phyloP scores from a whole-genome alignment of 2,329 filamentous ascomycete species.

The Fusarium graminum region DNA sequence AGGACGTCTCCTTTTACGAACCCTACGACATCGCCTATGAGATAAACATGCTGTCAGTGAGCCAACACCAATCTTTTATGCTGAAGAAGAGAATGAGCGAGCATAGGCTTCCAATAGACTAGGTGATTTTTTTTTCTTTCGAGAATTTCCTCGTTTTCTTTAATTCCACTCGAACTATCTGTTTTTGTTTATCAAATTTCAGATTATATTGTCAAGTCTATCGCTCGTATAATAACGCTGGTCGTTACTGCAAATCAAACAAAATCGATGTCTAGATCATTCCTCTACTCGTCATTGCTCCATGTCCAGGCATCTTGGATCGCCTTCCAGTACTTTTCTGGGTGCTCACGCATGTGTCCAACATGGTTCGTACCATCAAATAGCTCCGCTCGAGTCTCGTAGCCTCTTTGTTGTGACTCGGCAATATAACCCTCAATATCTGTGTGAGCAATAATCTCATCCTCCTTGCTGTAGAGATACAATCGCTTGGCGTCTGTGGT shows the following conservation, averaged over 20 bases:
- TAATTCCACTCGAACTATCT: too few relatives aligned
- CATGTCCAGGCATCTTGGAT: slow-evolving; percentile 52
- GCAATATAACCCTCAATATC: slow-evolving; percentile 69
- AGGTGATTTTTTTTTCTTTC: too few relatives aligned
- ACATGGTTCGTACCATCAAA: slow-evolving; percentile 73
- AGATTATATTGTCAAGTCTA: slow-evolving; percentile 5
- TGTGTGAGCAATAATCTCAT: slow-evolving; percentile 67
- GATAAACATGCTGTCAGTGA: too few relatives aligned
- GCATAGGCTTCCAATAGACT: too few relatives aligned
- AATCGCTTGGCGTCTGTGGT: slow-evolving; percentile 59
- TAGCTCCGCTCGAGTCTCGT: slow-evolving; percentile 61
- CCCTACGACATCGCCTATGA: slow-evolving; percentile 46
- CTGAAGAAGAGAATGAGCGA: too few relatives aligned
- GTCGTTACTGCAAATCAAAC: slow-evolving; percentile 11
- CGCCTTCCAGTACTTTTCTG: slow-evolving; percentile 68
- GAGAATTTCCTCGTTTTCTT: too few relatives aligned
- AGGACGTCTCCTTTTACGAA: slow-evolving; percentile 46
- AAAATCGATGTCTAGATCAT: background rate
- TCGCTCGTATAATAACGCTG: slow-evolving; percentile 29
- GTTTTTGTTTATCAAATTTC: background rate
- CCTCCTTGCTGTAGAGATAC: slow-evolving; percentile 71
- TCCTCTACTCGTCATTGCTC: slow-evolving; percentile 25
- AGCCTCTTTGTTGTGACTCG: slow-evolving; percentile 62
- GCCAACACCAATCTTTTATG: too few relatives aligned
- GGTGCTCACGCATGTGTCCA: slow-evolving; percentile 69